Evolutionary conservation across 768 basidiomycete genomes (phyloP), one percentile per base, ranked within the genome.

Genomic region (Amanita exitialis): DNA sequence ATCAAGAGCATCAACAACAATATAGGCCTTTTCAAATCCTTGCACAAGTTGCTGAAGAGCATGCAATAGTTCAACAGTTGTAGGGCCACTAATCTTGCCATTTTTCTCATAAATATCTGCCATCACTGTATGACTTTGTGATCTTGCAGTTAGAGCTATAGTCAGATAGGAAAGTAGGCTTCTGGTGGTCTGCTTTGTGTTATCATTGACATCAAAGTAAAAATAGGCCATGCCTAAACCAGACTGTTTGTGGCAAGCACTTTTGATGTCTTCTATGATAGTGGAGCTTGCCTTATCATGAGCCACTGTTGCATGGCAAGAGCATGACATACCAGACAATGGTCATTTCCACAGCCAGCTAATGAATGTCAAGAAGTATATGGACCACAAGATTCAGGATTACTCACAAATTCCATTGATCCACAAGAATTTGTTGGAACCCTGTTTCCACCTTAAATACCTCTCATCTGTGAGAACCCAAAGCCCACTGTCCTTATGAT

Each of bases 191-290:
- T 34, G 34, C 34, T 54, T 56, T 10, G 50, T 45, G 4, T 47
- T 35, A 16, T 58, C 57, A 12, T 53, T 49, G 43, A 58, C 59
- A 16, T 61, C 58, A 20, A 62, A 56, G 37, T 60, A 62, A 47
- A 58, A 62, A 44, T 59, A 62, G 0, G 61, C 57, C 1, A 60
- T 8, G 8, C 54, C 47, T 4, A 16, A n/a, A 4, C 25, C 18
- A 21, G 20, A 35, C 10, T 48, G 18, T 18, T 37, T 41, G 10
- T 43, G n/a, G n/a, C n/a, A n/a, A n/a, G n/a, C n/a, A n/a, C n/a
- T n/a, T n/a, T n/a, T n/a, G n/a, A n/a, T n/a, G 49, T 34, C 15
- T 34, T 34, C 34, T 10, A 34, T 34, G 34, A 34, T 34, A 15
- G 7, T 34, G 15, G 34, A 34, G 34, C 34, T 34, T 34, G n/a